Evolutionary conservation across 176 grass and related monocot species (phyloP).

Genomic region (Saccharum officinarum): DNA sequence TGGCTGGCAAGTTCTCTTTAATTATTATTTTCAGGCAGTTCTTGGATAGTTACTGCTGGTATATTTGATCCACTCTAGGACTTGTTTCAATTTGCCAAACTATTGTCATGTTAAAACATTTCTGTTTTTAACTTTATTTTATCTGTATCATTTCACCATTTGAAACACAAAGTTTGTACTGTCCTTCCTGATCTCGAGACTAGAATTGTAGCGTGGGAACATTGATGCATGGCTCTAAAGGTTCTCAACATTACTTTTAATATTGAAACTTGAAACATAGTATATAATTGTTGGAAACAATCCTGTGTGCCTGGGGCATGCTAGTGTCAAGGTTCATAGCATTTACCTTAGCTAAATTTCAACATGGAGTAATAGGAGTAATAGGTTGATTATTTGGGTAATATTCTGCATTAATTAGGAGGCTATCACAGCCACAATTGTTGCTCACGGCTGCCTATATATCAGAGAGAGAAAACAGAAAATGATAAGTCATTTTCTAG

Average conservation of each 20-base stretch:
- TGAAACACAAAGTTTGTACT: not conserved
- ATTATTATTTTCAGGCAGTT: not conserved
- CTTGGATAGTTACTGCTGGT: not conserved
- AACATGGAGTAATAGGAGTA: no score
- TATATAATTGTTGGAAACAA: not conserved
- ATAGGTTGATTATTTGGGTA: no score
- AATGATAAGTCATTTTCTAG: not conserved
- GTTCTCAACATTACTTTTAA: not conserved
- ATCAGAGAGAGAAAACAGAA: not conserved
- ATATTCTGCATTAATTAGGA: no score
- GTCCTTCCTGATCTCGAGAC: not conserved
- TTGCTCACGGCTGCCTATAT: not conserved
- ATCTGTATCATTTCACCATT: not conserved
- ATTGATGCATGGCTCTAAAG: not conserved
- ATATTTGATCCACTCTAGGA: not conserved
- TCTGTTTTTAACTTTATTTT: not conserved
- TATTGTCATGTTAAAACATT: not conserved
- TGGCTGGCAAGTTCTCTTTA: not conserved
- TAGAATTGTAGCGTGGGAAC: not conserved
- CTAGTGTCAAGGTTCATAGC: not conserved
- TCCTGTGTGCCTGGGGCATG: not conserved
- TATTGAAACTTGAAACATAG: not conserved
- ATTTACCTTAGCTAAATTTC: no score
- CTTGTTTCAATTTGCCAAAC: not conserved
- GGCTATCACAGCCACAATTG: not conserved